These are phyloP conservation scores for Coemansia erecta DNA, from an alignment of 192 early-diverging fungal species.

Conservation along the genomic window DNA sequence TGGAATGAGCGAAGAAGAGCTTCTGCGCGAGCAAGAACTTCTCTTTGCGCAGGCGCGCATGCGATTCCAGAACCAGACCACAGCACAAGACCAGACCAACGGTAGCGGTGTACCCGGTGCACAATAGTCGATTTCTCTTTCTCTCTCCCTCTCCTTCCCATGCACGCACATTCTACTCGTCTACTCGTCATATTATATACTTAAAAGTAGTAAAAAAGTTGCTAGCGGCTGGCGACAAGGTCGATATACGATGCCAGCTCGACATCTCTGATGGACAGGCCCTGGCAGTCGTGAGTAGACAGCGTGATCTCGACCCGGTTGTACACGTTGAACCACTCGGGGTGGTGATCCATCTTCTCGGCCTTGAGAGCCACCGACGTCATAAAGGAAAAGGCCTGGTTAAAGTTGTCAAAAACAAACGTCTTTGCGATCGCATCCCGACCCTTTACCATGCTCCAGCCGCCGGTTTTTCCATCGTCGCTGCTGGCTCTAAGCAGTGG, in stretches of 20 bases:
- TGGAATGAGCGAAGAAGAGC: conserved; percentile 82
- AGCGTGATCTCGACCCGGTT: conserved; percentile 86
- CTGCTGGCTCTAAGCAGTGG: conserved; percentile 14
- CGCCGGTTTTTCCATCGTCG: conserved; percentile 5
- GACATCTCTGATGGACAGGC: conserved; percentile 74
- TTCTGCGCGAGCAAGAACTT: conserved; percentile 76
- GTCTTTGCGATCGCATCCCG: conserved; percentile 76
- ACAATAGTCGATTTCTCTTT: conserved; percentile 4
- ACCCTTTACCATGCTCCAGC: conserved; percentile 62
- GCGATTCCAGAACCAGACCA: conserved; percentile 59
- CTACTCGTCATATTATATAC: neutral
- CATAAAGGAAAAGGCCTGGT: conserved; percentile 94
- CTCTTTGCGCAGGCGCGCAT: conserved; percentile 87
- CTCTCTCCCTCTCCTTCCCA: neutral
- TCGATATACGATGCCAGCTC: conserved; percentile 73
- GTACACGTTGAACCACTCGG: conserved; percentile 96
- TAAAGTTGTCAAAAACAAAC: conserved; percentile 80
- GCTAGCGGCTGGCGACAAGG: conserved; percentile 29
- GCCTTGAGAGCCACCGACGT: conserved; percentile 81
- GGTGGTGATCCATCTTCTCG: conserved; percentile 94
- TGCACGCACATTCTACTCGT: neutral
- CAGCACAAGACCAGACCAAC: conserved; percentile 18
- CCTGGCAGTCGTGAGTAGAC: conserved; percentile 88
- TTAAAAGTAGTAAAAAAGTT: too few species aligned
- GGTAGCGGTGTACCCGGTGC: conserved; percentile 13